Base-by-base conservation (phyloP, 164 flowering plant genomes). In the Aristolochia californica region DNA sequence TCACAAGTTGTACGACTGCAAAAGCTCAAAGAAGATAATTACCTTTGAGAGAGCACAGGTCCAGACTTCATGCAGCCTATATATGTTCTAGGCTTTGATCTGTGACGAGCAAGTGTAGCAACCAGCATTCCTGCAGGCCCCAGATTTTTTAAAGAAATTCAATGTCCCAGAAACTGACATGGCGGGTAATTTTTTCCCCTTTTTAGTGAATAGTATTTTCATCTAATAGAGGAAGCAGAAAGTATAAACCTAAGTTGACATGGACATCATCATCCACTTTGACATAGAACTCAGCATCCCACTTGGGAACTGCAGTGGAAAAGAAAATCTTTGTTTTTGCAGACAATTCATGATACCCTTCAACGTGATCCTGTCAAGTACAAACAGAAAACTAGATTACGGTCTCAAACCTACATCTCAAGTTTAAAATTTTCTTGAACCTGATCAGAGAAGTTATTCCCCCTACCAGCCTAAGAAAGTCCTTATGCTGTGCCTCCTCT, bases 221-320 rank as follows among this genome's bases (percentile, higher is more conserved):
- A 34, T 34, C 40, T 12, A 34, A 34, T 34, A 34, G 10, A 34
- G 10, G 22, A 23, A 17, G 10, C 13, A 49, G 0, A 50, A 23
- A 20, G 27, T 50, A 26, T 53, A 17, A 75, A 91, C 96, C 97
- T 65, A 91, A 76, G 78, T 91, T 91, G 54, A 93, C 91, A 68
- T 87, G 98, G 64, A 93, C 94, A 75, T 93, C 98, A 74, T 89
- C 98, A 69, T 93, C 98, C 65, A 93, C 95, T 69, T 91, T 91
- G 64, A 91, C 72, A 70, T 81, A 91, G 72, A 78, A 91, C 52
- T 91, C 91, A 52, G 98, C 95, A 78, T 93, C 96, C 98, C 98
- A 93, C 68, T 60, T 77, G 40, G 95, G 83, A 64, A 87, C 83
- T 48, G 95, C 98, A 58, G 96, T 81, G 60, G 97, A 61, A 67